phyloP scores from a whole-genome alignment of 768 basidiomycete species.

The Mycena galericulata region DNA sequence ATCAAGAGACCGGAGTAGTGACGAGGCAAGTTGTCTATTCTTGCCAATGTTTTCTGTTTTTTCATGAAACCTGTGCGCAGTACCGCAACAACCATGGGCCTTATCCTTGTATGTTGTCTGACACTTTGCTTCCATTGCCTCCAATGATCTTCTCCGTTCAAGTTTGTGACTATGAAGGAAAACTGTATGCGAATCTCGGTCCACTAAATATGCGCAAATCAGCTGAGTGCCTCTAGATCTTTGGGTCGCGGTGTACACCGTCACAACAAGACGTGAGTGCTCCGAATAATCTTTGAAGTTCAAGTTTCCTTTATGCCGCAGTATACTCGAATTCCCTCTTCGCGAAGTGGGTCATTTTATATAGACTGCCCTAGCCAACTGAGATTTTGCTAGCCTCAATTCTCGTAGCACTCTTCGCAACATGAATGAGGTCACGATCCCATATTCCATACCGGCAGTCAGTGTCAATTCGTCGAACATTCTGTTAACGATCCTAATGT shows the following conservation, averaged over 20 bases:
- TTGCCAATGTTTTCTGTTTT: background rate
- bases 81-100: background rate
- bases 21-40: background rate
- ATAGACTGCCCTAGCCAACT: background rate
- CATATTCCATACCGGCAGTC: background rate
- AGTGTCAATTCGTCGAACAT: no score
- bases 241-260: background rate
- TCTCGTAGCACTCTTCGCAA: background rate
- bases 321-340: slow-evolving; percentile 15
- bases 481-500: no score
- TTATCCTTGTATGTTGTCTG: background rate
- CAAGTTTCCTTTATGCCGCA: background rate
- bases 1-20: slow-evolving; percentile 14
- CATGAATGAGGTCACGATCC: background rate
- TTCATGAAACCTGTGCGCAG: background rate
- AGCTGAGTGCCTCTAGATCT: background rate
- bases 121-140: no score
- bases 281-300: background rate
- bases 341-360: background rate
- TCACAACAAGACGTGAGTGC: background rate
- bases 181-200: background rate
- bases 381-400: background rate
- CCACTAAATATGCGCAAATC: no score
- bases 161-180: background rate
- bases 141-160: background rate